A percentile compares a stretch with the other conserved stretches of the same genome.
Evolutionary conservation across 371 early-diverging fungal genomes (phyloP).

Genomic region (Apophysomyces sp.): DNA sequence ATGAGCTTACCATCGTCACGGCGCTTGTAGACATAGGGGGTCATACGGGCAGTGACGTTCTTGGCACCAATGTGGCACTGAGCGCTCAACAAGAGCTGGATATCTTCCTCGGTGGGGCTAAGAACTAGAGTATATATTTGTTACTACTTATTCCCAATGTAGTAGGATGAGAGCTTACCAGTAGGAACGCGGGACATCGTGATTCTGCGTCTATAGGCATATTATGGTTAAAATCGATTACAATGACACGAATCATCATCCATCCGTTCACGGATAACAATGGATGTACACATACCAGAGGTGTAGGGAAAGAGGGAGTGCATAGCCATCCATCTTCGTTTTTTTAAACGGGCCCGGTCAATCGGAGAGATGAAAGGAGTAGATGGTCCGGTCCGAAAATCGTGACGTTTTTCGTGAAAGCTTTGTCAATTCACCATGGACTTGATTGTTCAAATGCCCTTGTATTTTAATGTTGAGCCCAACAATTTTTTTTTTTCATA

Average conservation of each 20-base stretch:
- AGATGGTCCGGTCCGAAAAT: background rate
- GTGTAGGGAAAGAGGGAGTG: constrained; percentile 2
- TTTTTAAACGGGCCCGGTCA: background rate
- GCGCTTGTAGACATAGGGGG: constrained; percentile 91
- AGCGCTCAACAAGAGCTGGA: constrained; percentile 91
- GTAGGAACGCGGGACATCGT: constrained; percentile 14
- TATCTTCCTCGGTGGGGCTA: constrained; percentile 84
- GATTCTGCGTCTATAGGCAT: background rate
- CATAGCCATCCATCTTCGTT: background rate
- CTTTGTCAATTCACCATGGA: background rate
- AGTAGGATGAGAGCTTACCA: background rate
- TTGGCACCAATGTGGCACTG: constrained; percentile 91
- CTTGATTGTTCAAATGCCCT: too few relatives aligned
- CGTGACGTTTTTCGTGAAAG: background rate
- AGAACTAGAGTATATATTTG: constrained; percentile 35
- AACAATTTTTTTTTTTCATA: too few relatives aligned
- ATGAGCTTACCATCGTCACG: constrained; percentile 78
- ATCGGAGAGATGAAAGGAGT: background rate
- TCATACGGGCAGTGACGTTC: constrained; percentile 90
- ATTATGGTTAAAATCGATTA: background rate
- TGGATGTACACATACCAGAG: background rate
- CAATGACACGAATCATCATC: background rate
- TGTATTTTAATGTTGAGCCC: too few relatives aligned
- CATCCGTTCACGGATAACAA: background rate
- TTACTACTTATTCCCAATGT: background rate